Evolutionary conservation across 179 eudicot genomes (phyloP).

Genomic region (Gypsophila paniculata): DNA sequence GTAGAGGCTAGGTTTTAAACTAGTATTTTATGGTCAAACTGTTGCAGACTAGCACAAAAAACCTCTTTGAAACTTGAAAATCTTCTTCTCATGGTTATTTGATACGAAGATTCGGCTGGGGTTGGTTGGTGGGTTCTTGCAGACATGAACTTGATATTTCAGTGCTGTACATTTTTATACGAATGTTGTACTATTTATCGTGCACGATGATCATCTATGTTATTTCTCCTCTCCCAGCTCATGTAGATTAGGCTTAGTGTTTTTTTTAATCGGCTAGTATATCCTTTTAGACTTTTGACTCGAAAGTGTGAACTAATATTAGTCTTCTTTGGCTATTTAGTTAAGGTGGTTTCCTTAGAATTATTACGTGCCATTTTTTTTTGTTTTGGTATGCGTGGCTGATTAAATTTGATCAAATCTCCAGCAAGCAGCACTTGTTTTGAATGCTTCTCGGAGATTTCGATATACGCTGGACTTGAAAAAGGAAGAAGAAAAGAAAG

Average conservation of each 20-base stretch:
- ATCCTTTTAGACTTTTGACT: not conserved
- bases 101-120: not conserved
- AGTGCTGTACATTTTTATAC: not conserved
- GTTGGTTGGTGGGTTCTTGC: not conserved
- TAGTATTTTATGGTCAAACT: not conserved
- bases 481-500: constrained; percentile 57
- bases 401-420: not conserved
- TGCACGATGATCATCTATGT: not conserved
- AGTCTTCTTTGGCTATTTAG: too few relatives aligned
- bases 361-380: not conserved
- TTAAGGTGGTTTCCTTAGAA: not conserved
- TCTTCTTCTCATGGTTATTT: not conserved
- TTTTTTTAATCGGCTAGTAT: not conserved
- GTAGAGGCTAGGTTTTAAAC: not conserved
- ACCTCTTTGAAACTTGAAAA: not conserved
- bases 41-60: not conserved
- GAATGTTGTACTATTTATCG: not conserved
- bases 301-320: not conserved
- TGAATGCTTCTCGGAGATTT: constrained; percentile 56
- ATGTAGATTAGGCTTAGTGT: not conserved
- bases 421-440: constrained; percentile 71
- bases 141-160: not conserved
- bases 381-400: constrained; percentile 14
- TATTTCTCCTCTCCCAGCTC: not conserved
- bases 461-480: constrained; percentile 52